A percentile compares a stretch with the other conserved stretches of the same genome.
These are phyloP conservation scores for Venturia pyrina DNA, from an alignment of 2,329 filamentous ascomycete species.

Conservation along the genomic window DNA sequence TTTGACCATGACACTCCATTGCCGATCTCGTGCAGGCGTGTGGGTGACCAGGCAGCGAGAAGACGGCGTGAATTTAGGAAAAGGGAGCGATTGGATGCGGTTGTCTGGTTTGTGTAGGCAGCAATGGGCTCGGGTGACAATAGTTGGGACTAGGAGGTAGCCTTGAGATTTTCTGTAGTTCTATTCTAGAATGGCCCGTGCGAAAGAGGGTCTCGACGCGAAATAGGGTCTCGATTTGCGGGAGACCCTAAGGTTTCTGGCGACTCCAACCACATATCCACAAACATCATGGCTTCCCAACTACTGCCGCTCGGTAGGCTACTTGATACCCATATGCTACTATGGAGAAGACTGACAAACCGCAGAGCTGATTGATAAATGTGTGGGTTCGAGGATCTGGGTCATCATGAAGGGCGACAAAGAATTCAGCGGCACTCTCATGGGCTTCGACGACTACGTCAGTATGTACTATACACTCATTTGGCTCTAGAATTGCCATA, in stretches of 20 bases:
- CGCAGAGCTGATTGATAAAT: slow-evolving; percentile 95
- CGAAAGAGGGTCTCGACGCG: neutral
- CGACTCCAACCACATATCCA: neutral
- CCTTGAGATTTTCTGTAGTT: no score
- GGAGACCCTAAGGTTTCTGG: no score
- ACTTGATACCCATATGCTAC: neutral
- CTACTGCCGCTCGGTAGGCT: slow-evolving; percentile 26
- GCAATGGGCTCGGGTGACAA: neutral
- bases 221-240: no score
- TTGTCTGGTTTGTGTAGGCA: slow-evolving; percentile 3
- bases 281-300: slow-evolving; percentile 19
- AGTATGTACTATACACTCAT: slow-evolving; percentile 55
- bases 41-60: neutral
- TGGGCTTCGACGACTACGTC: slow-evolving; percentile 98
- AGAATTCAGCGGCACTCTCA: slow-evolving; percentile 89
- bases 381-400: slow-evolving; percentile 95
- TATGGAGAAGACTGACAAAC: neutral
- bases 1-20: slow-evolving; percentile 6
- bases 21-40: neutral
- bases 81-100: neutral
- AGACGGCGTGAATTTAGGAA: neutral
- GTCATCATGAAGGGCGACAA: slow-evolving; percentile 99
- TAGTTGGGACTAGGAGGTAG: no score
- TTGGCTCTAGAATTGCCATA: slow-evolving; percentile 7
- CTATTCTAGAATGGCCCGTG: slow-evolving; percentile 13